phyloP scores from a whole-genome alignment of 2,329 filamentous ascomycete species.

The Chrysosporium keratinophilum region DNA sequence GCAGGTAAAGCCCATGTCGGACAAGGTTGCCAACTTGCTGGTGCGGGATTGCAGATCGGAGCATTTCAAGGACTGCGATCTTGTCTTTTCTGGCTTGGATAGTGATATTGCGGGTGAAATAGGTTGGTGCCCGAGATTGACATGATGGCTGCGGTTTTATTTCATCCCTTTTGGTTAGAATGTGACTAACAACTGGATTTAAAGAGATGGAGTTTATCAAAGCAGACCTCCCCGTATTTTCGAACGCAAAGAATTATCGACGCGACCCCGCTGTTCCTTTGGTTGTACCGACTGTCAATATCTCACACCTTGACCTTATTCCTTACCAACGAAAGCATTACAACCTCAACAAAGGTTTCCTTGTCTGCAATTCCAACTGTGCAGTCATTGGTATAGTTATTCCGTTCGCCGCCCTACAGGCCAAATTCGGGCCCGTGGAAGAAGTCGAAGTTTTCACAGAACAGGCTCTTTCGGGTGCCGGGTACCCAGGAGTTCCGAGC shows the following conservation, averaged over 20 bases:
- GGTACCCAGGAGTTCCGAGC: constrained; percentile 58
- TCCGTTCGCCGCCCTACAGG: constrained; percentile 81
- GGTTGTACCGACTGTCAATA: constrained; percentile 90
- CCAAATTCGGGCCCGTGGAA: constrained; percentile 67
- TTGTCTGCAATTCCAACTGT: constrained; percentile 97
- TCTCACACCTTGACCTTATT: constrained; percentile 75
- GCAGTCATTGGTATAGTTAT: constrained; percentile 94
- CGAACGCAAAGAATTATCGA: constrained; percentile 96
- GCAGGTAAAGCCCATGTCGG: constrained; percentile 72
- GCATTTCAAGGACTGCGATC: constrained; percentile 79
- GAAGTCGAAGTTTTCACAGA: constrained; percentile 81
- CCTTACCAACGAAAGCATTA: constrained; percentile 72
- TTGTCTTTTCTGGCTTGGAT: constrained; percentile 88
- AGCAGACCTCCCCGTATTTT: constrained; percentile 83
- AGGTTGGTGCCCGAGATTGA: constrained; percentile 47
- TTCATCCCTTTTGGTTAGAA: not conserved
- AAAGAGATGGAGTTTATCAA: constrained; percentile 82
- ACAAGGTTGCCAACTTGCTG: constrained; percentile 63
- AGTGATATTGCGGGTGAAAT: constrained; percentile 86
- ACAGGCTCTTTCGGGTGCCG: constrained; percentile 88
- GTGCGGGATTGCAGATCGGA: constrained; percentile 75
- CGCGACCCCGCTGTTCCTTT: constrained; percentile 81
- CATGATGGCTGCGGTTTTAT: not conserved
- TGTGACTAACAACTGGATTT: not conserved
- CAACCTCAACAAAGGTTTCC: constrained; percentile 69